Conservation (phyloP, 768 basidiomycete genomes). For the Pisolithus sp. region DNA sequence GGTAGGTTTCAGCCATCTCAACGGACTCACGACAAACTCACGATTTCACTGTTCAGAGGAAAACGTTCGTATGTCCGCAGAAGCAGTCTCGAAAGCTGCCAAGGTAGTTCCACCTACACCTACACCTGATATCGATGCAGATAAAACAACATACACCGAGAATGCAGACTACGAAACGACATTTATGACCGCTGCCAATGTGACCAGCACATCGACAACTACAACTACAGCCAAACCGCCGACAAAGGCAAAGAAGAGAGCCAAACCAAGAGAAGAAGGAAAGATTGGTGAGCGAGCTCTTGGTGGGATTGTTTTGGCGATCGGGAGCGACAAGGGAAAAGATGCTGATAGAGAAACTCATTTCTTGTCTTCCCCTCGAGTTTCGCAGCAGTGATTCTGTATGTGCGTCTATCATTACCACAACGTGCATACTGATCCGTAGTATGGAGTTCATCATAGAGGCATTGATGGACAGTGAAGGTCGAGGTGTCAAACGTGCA, state of each 20-base stretch:
- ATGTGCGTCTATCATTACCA: conserved; percentile 22
- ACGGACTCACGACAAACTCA: background rate
- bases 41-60: too few species aligned
- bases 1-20: conserved; percentile 32
- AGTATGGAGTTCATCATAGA: conserved; percentile 80
- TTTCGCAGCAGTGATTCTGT: conserved; percentile 87
- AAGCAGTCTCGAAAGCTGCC: too few species aligned
- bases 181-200: conserved; percentile 21
- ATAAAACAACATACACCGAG: conserved; percentile 27
- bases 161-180: conserved; percentile 30
- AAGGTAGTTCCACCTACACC: too few species aligned
- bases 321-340: conserved; percentile 12
- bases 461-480: too few species aligned
- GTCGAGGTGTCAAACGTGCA: conserved; percentile 48
- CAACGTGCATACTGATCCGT: conserved; percentile 11
- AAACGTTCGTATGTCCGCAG: too few species aligned
- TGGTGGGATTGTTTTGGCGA: background rate
- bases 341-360: conserved; percentile 63
- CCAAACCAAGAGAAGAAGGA: conserved; percentile 80
- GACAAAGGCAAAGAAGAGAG: conserved; percentile 48
- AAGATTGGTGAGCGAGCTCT: conserved; percentile 45
- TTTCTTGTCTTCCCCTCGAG: conserved; percentile 77
- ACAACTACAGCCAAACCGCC: conserved; percentile 29
- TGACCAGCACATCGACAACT: conserved; percentile 20
- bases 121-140: conserved; percentile 20